Evolutionary conservation across 331 rosid species (phyloP), one percentile per base, ranked within the genome.

Genomic region (Dryas integrifolia): DNA sequence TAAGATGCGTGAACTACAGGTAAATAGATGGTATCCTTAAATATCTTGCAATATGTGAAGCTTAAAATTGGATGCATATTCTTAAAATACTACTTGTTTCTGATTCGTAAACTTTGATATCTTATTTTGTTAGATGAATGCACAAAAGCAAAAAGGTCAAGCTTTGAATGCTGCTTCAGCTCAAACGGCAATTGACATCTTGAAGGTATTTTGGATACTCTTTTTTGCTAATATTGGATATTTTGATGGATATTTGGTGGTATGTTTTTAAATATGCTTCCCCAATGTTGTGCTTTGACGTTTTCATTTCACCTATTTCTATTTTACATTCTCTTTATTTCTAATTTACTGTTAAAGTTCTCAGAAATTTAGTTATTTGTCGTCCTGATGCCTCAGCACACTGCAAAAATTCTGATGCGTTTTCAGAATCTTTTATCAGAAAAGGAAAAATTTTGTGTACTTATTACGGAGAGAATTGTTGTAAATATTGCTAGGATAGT

Each of bases 61-160:
- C 3, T 41, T 69, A 6, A 38, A 26, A 18, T 9, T 50, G 55
- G 35, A 47, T 13, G 70, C 49, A 2, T 58, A 62, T 61, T 12
- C n/a, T 61, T 7, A 3, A 30, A 18, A 18, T 38, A 2, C 3
- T 66, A 8, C 35, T 40, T 6, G 9, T n/a, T 69, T 72, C 8
- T 52, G 63, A 47, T 76, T 38, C 51, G 79, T 65, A 50, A 67
- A 63, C 65, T 57, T 58, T 14, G 40, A 0, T 44, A 4, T 84
- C 46, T 58, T 74, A 47, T 65, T 67, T 73, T 63, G 69, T 62
- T 82, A 95, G 99, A 72, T 85, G 88, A 90, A 83, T 85, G 98
- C 99, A 44, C 98, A 95, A 77, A 95, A 95, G 84, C 98, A 92
- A 72, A 95, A 95, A 77, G 99, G 97, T 81, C 96, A 95, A 88